A percentile compares a stretch with the other conserved stretches of the same genome.
phyloP scores from a whole-genome alignment of 2,329 filamentous ascomycete genomes.

The Aspergillus ochraceoroseus region DNA sequence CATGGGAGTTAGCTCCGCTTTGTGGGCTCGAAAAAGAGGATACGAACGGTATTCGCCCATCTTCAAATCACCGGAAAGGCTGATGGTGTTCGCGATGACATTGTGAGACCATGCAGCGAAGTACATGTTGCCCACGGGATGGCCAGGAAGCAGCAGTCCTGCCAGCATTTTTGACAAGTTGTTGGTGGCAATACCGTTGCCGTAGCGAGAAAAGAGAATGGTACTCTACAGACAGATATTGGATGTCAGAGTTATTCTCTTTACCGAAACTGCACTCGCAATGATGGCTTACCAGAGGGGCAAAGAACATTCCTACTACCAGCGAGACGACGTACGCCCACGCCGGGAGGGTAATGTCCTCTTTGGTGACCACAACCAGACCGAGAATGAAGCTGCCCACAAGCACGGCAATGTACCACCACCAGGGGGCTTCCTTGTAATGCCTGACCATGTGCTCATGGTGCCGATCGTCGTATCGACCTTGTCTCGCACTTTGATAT shows the following conservation, averaged over 20 bases:
- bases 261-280: no score
- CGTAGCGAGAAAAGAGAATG: constrained; percentile 36
- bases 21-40: no score
- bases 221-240: no score
- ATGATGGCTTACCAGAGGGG: no score
- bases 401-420: constrained; percentile 47
- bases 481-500: constrained; percentile 22
- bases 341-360: constrained; percentile 45
- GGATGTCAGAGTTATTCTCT: no score
- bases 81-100: constrained; percentile 26
- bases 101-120: constrained; percentile 30
- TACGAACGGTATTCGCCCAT: constrained; percentile 18
- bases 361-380: constrained; percentile 45
- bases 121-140: constrained; percentile 26
- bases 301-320: constrained; percentile 43
- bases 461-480: constrained; percentile 22
- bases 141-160: constrained; percentile 24
- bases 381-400: constrained; percentile 47
- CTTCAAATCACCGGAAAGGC: constrained; percentile 23
- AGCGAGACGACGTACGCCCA: constrained; percentile 50
- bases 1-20: no score
- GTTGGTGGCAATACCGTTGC: constrained; percentile 20
- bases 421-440: constrained; percentile 37
- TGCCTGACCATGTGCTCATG: constrained; percentile 25
- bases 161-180: constrained; percentile 29